Evolutionary conservation across 768 basidiomycete genomes (phyloP).

Genomic region (Hericium coralloides): DNA sequence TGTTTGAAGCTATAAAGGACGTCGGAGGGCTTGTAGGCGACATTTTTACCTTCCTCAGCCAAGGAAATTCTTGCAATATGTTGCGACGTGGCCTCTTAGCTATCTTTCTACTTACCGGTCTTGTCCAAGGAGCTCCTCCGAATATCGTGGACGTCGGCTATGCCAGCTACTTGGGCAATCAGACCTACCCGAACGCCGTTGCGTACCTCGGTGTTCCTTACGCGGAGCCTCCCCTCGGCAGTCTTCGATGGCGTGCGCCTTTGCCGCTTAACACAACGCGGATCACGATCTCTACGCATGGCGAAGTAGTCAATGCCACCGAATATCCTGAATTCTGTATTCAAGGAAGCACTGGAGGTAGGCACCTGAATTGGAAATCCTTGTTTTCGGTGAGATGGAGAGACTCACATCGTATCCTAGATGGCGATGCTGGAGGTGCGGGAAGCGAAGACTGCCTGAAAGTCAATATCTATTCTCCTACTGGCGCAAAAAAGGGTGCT

Average conservation of each 20-base stretch:
- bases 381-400: neutral
- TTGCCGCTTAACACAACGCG: slow-evolving; percentile 41
- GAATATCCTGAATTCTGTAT: slow-evolving; percentile 50
- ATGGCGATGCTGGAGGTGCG: slow-evolving; percentile 49
- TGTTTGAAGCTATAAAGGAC: too few relatives aligned
- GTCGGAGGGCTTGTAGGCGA: too few relatives aligned
- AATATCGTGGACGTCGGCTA: slow-evolving; percentile 47
- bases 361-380: slow-evolving; percentile 4
- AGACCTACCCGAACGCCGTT: slow-evolving; percentile 40
- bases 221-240: slow-evolving; percentile 27
- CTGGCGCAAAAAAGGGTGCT: slow-evolving; percentile 34
- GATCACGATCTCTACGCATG: slow-evolving; percentile 26
- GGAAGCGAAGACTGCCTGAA: slow-evolving; percentile 63
- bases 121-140: neutral
- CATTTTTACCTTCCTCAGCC: too few relatives aligned
- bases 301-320: slow-evolving; percentile 40
- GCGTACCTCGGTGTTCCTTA: slow-evolving; percentile 41
- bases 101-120: too few relatives aligned
- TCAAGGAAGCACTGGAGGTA: slow-evolving; percentile 45
- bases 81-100: too few relatives aligned
- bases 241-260: slow-evolving; percentile 33
- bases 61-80: too few relatives aligned
- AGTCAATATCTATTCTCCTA: slow-evolving; percentile 55
- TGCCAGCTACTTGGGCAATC: slow-evolving; percentile 46
- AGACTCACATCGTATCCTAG: slow-evolving; percentile 20